phyloP scores from a whole-genome alignment of 2,329 filamentous ascomycete genomes.

The Microcyclospora tardicrescens region DNA sequence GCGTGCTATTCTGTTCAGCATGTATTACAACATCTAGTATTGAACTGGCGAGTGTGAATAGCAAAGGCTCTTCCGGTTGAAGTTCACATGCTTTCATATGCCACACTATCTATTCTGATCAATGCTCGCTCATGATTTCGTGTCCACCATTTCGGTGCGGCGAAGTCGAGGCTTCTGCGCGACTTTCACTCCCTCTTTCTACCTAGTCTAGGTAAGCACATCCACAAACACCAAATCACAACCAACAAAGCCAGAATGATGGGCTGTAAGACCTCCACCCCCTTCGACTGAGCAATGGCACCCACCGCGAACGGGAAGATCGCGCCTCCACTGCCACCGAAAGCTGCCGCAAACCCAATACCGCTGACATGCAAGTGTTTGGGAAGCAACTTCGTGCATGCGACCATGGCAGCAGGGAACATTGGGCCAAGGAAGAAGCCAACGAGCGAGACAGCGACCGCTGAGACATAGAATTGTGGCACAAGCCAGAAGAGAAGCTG shows the following conservation, averaged over 20 bases:
- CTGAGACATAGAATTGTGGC: conserved; percentile 60
- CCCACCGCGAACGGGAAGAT: conserved; percentile 53
- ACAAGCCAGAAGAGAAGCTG: conserved; percentile 73
- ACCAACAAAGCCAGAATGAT: conserved; percentile 43
- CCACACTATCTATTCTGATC: no score
- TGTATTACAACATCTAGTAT: no score
- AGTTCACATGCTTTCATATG: no score
- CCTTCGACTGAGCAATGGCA: conserved; percentile 50
- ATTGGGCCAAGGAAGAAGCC: conserved; percentile 72
- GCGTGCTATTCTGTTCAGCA: no score
- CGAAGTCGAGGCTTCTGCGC: no score
- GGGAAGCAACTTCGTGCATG: conserved; percentile 61
- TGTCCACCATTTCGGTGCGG: no score
- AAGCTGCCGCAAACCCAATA: conserved; percentile 67
- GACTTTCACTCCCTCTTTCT: conserved; percentile 28
- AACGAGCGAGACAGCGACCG: conserved; percentile 56
- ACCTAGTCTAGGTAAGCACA: conserved; percentile 34
- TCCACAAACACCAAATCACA: conserved; percentile 40
- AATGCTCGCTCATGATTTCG: no score
- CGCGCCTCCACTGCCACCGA: conserved; percentile 62
- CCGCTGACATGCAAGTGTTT: conserved; percentile 61
- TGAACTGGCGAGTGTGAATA: no score
- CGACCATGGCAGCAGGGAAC: conserved; percentile 63
- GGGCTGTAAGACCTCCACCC: conserved; percentile 47
- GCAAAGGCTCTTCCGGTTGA: no score